Evolutionary conservation across 2,329 filamentous ascomycete genomes (phyloP).

Genomic region (Exophiala aquamarina): DNA sequence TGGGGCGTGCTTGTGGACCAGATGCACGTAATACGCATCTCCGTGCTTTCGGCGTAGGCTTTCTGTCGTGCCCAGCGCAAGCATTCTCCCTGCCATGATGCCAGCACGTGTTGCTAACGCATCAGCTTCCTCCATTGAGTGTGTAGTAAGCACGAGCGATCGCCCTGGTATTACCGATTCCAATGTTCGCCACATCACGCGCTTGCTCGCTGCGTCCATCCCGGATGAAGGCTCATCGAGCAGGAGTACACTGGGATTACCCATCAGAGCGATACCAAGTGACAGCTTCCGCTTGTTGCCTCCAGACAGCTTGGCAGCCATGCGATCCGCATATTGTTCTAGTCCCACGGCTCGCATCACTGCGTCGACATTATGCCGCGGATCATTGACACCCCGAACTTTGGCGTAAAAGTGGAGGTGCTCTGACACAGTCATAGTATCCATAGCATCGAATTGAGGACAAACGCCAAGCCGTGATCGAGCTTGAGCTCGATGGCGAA

Average conservation of each 20-base stretch:
- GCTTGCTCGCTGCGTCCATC: constrained; percentile 86
- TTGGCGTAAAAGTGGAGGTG: constrained; percentile 86
- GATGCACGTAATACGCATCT: constrained; percentile 75
- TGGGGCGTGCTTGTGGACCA: constrained; percentile 74
- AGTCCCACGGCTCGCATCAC: constrained; percentile 82
- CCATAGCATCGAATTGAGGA: constrained; percentile 84
- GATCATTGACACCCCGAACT: constrained; percentile 72
- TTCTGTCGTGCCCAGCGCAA: constrained; percentile 76
- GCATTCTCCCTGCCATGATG: constrained; percentile 82
- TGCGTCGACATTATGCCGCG: constrained; percentile 74
- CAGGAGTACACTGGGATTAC: constrained; percentile 81
- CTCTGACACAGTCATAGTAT: constrained; percentile 85
- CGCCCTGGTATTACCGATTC: constrained; percentile 71
- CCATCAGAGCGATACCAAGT: constrained; percentile 87
- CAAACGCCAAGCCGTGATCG: constrained; percentile 84
- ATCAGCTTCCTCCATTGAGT: constrained; percentile 94
- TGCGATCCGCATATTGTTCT: constrained; percentile 66
- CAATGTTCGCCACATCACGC: constrained; percentile 89
- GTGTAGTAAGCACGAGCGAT: constrained; percentile 85
- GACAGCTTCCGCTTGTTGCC: constrained; percentile 94
- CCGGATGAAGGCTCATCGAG: constrained; percentile 88
- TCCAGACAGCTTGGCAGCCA: constrained; percentile 78
- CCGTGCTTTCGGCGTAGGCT: constrained; percentile 73
- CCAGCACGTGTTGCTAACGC: constrained; percentile 80
- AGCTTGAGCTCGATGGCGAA: constrained; percentile 68